Percentiles rank a stretch among this genome's conserved stretches.
phyloP scores from a whole-genome alignment of 306 rosid genomes.

The Alnus rubra region DNA sequence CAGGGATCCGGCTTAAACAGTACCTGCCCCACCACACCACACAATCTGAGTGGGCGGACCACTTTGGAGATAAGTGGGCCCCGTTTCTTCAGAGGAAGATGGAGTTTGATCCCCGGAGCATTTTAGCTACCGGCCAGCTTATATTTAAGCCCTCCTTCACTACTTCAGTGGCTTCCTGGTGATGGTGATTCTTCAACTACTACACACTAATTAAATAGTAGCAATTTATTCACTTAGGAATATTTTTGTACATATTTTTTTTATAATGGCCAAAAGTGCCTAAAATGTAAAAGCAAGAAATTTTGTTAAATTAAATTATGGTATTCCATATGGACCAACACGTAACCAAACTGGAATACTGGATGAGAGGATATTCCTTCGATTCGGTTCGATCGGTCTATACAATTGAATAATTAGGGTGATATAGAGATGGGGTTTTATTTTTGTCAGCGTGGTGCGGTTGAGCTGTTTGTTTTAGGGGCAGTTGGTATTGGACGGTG shows the following conservation, averaged over 20 bases:
- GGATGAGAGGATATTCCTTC: no score
- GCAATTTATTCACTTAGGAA: no score
- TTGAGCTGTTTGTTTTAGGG: slow-evolving; percentile 5
- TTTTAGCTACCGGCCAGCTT: slow-evolving; percentile 88
- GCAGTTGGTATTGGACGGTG: slow-evolving; percentile 4
- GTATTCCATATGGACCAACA: no score
- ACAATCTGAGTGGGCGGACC: slow-evolving; percentile 75
- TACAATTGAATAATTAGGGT: neutral
- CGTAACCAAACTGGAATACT: no score
- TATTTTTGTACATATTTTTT: no score
- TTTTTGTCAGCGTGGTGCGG: slow-evolving; percentile 13
- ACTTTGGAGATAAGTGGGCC: slow-evolving; percentile 88
- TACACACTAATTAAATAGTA: neutral
- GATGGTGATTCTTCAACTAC: neutral
- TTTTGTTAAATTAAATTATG: no score
- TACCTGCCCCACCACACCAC: slow-evolving; percentile 88
- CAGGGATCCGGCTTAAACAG: slow-evolving; percentile 67
- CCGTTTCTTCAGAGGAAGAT: slow-evolving; percentile 59
- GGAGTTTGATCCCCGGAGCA: slow-evolving; percentile 73
- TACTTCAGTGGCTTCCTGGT: slow-evolving; percentile 14
- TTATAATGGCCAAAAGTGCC: no score
- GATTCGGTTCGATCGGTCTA: no score
- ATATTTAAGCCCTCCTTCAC: slow-evolving; percentile 49
- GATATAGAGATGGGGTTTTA: neutral
- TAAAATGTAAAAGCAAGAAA: no score